A percentile compares a stretch with the other conserved stretches of the same genome.
These are phyloP conservation scores for Gillenia trifoliata DNA, from an alignment of 306 rosid genomes.

Conservation along the genomic window DNA sequence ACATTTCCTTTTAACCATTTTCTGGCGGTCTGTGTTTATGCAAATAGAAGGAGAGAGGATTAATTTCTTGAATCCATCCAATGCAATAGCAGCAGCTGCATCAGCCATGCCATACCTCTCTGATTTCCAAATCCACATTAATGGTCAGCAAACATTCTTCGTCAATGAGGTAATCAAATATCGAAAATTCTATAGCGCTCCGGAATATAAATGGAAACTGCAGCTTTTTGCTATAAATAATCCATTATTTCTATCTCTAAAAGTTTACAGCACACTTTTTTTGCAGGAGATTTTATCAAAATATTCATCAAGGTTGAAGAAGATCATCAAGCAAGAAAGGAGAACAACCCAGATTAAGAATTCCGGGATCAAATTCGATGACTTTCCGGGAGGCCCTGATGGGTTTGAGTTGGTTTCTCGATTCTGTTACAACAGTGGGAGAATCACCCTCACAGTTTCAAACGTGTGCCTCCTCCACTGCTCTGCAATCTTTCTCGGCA, in stretches of 20 bases:
- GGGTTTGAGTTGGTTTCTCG: conserved; percentile 65
- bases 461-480: conserved; percentile 58
- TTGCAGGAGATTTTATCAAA: conserved; percentile 44
- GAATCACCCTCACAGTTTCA: conserved; percentile 38
- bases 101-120: conserved; percentile 32
- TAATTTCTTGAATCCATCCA: conserved; percentile 16
- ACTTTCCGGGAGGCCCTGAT: conserved; percentile 64
- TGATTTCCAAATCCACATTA: conserved; percentile 49
- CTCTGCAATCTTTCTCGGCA: conserved; percentile 52
- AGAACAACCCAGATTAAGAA: conserved; percentile 25
- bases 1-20: neutral
- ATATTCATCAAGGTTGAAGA: conserved; percentile 48
- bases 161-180: conserved; percentile 40
- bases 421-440: conserved; percentile 59
- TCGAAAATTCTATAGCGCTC: too few relatives aligned
- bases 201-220: neutral
- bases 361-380: conserved; percentile 36
- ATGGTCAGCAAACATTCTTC: conserved; percentile 52
- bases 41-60: neutral
- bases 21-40: neutral
- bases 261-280: conserved; percentile 2
- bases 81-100: conserved; percentile 21
- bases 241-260: neutral
- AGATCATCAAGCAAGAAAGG: conserved; percentile 36
- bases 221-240: too few relatives aligned